Conservation (phyloP, 2,329 filamentous ascomycete species). For the Herpotrichia juniperi region DNA sequence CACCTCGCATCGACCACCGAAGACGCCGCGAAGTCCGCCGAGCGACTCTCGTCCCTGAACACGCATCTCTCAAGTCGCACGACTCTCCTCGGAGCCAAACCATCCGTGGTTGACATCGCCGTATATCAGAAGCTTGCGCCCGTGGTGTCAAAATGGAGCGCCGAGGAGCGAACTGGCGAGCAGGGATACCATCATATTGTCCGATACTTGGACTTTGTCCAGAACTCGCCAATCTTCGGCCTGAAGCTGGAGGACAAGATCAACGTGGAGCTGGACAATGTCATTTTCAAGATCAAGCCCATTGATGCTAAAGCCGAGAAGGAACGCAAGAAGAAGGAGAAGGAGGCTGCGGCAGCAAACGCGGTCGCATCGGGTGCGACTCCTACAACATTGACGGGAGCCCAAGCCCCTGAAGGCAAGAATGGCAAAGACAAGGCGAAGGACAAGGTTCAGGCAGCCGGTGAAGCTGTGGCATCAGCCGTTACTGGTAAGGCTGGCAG, state of each 20-base stretch:
- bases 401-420: constrained; percentile 45
- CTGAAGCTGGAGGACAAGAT: constrained; percentile 80
- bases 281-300: constrained; percentile 86
- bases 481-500: constrained; percentile 50
- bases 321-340: constrained; percentile 95
- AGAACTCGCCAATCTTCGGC: constrained; percentile 77
- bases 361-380: constrained; percentile 60
- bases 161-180: constrained; percentile 88
- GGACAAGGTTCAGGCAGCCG: constrained; percentile 61
- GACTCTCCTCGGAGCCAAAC: constrained; percentile 87
- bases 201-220: constrained; percentile 90
- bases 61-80: constrained; percentile 85
- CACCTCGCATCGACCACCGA: constrained; percentile 67
- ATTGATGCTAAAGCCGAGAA: constrained; percentile 94
- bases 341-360: constrained; percentile 64
- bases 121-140: constrained; percentile 81
- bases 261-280: constrained; percentile 75
- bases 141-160: constrained; percentile 76
- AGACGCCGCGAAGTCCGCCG: constrained; percentile 61
- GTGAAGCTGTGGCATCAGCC: constrained; percentile 56
- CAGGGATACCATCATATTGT: constrained; percentile 90
- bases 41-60: constrained; percentile 81
- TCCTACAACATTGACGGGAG: constrained; percentile 42
- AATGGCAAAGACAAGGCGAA: constrained; percentile 54
- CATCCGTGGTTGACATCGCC: constrained; percentile 84